phyloP scores from a whole-genome alignment of 2,329 filamentous ascomycete species.

The Alternaria sp. region DNA sequence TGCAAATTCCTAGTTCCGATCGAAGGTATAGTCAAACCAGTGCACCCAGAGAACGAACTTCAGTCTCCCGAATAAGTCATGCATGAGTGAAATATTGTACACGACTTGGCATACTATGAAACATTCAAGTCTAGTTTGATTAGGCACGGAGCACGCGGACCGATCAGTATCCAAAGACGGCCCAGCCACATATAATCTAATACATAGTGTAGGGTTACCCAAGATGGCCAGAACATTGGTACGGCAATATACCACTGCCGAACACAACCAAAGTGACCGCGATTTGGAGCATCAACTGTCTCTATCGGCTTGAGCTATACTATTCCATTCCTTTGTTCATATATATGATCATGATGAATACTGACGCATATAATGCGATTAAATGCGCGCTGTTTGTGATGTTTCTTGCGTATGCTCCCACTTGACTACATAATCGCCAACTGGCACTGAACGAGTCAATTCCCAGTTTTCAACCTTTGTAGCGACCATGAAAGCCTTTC shows the following conservation, averaged over 20 bases:
- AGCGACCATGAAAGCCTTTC: constrained; percentile 22
- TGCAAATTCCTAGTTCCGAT: not conserved
- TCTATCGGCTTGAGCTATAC: not conserved
- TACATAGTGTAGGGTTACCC: not conserved
- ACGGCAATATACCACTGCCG: not conserved
- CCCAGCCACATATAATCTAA: constrained; percentile 1
- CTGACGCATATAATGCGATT: not conserved
- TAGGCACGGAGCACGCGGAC: constrained; percentile 12
- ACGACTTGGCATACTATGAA: constrained; percentile 16
- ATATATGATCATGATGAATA: not conserved
- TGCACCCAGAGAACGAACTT: not conserved
- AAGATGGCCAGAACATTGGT: not conserved
- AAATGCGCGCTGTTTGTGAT: not conserved
- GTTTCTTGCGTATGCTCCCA: not conserved
- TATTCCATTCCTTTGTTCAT: not conserved
- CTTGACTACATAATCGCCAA: not conserved
- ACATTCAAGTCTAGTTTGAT: not conserved
- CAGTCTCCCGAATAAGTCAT: not conserved
- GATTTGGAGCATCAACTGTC: not conserved
- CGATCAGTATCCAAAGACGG: not conserved
- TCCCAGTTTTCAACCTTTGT: not conserved
- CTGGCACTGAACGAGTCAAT: not conserved
- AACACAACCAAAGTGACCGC: not conserved
- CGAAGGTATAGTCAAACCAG: not conserved
- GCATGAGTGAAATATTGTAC: not conserved